Evolutionary conservation across 371 early-diverging fungal species (phyloP), one percentile per base, ranked within the genome.

Genomic region (Coemansia sp.): DNA sequence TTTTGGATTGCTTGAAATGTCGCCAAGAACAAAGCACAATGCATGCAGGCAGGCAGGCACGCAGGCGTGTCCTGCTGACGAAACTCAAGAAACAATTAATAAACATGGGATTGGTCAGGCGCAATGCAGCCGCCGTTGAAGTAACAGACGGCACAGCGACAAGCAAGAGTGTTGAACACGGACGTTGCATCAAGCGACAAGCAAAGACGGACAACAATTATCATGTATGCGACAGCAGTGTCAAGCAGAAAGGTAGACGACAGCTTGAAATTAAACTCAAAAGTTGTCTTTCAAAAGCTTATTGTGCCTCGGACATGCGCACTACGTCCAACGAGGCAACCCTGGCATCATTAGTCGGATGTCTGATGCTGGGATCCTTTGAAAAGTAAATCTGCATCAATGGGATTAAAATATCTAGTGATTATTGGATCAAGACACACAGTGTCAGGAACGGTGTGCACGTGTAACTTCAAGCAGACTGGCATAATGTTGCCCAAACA

Each of bases 31-130:
- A 53, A 25, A 23, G 54, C 30, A 55, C 55, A 55, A 55, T 55
- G 55, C 55, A 55, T 55, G 55, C 26, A 55, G 6, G 28, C 55
- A 16, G 30, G 23, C 55, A 55, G n/a, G 44, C 44, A 44, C 18
- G 23, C 55, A 55, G n/a, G 44, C 44, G n/a, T 55, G 55, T 23
- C 28, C 55, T 28, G 55, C 26, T 55, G 55, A 55, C 55, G 6
- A 28, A 16, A 23, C 16, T 7, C 16, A 28, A 16, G 16, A 23
- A 28, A n/a, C n/a, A 55, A 55, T 55, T 55, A 30, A 55, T 55
- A 28, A 18, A 16, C 12, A 28, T 28, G 55, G 23, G 55, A 8
- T 16, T 14, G 23, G 55, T 55, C 55, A 55, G 55, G 28, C 30
- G 55, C 30, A 28, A 16, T 50, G 50, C 50, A 20, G 50, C 18